These are phyloP conservation scores for Cryptococcus deneoformans DNA, from an alignment of 1,284 basidiomycete species.

Conservation along the genomic window DNA sequence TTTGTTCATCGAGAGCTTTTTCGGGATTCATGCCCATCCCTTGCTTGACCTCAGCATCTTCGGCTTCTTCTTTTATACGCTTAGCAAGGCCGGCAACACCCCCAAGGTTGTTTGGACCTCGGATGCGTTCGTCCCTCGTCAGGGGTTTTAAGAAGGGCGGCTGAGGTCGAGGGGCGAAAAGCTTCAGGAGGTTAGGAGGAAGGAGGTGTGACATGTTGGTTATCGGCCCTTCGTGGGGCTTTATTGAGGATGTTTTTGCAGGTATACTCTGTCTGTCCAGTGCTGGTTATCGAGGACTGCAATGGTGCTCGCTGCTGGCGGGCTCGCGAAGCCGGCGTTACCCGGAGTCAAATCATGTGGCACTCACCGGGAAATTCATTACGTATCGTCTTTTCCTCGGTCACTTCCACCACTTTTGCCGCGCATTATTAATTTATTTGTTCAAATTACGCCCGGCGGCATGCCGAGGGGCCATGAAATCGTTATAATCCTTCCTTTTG, in stretches of 20 bases:
- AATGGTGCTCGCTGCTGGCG: no score
- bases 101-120: slow-evolving; percentile 64
- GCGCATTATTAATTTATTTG: no score
- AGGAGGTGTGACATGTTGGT: slow-evolving; percentile 68
- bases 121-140: slow-evolving; percentile 73
- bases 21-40: slow-evolving; percentile 48
- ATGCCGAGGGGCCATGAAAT: no score
- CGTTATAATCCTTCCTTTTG: no score
- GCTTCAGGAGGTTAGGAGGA: slow-evolving; percentile 88
- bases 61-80: slow-evolving; percentile 72
- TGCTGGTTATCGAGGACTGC: no score
- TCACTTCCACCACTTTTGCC: no score
- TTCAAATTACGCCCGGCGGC: no score
- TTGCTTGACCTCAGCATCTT: slow-evolving; percentile 52
- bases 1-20: slow-evolving; percentile 4
- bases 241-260: neutral
- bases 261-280: neutral
- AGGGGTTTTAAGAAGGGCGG: slow-evolving; percentile 79
- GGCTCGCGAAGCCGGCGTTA: no score
- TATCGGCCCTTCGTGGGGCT: neutral
- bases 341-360: no score
- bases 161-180: slow-evolving; percentile 87
- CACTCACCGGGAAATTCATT: no score
- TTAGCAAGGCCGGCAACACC: slow-evolving; percentile 72
- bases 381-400: no score